Evolutionary conservation across 2,329 filamentous ascomycete genomes (phyloP).

Genomic region (Aspergillus ustus): DNA sequence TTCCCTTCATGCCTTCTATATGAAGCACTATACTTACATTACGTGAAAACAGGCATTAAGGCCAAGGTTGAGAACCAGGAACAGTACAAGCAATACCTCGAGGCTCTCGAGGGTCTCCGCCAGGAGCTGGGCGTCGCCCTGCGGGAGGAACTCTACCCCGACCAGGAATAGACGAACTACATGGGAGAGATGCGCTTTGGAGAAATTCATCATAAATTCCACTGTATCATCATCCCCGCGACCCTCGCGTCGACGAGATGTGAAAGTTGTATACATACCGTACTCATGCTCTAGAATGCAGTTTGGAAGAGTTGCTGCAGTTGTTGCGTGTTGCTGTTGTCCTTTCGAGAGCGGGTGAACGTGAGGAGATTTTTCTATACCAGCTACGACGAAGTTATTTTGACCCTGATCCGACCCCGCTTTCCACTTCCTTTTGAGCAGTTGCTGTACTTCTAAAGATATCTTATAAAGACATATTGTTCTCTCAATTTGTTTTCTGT

Average conservation of each 20-base stretch:
- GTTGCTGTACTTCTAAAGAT: conserved; percentile 25
- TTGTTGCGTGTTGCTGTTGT: conserved; percentile 1
- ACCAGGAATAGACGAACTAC: conserved; percentile 45
- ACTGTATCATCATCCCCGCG: conserved; percentile 27
- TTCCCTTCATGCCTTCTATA: not conserved
- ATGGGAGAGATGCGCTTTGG: not conserved
- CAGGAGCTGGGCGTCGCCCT: conserved; percentile 91
- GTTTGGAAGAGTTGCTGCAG: conserved; percentile 24
- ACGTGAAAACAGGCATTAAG: conserved; percentile 76
- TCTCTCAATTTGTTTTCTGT: conserved; percentile 11
- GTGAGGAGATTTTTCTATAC: conserved; percentile 28
- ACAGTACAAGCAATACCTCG: conserved; percentile 95
- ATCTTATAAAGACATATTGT: conserved; percentile 21
- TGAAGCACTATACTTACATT: conserved; percentile 16
- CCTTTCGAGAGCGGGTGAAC: conserved; percentile 26
- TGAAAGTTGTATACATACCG: conserved; percentile 47
- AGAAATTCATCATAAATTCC: not conserved
- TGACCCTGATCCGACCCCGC: not conserved
- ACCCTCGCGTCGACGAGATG: conserved; percentile 33
- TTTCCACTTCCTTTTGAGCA: conserved; percentile 22
- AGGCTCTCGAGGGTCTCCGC: conserved; percentile 87
- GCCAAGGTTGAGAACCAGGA: conserved; percentile 98
- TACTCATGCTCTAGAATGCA: conserved; percentile 45
- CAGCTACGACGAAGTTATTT: conserved; percentile 26
- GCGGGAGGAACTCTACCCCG: conserved; percentile 90